A percentile compares a stretch with the other conserved stretches of the same genome.
phyloP scores from a whole-genome alignment of 768 basidiomycete genomes.

The Boletus sensibilis region DNA sequence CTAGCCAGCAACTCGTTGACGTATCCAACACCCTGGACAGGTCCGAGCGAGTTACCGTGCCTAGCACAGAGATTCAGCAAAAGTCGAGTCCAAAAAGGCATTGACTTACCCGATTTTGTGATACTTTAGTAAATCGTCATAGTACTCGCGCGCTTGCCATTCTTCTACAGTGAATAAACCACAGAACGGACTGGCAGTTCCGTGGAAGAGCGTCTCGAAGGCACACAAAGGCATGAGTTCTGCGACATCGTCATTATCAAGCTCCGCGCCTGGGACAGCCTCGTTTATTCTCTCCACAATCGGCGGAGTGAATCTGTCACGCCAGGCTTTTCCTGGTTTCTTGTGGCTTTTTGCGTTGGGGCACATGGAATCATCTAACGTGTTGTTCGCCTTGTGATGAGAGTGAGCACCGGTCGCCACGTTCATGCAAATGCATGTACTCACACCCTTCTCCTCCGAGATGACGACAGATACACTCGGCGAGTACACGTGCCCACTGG shows the following conservation, averaged over 20 bases:
- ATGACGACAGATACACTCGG: constrained; percentile 58
- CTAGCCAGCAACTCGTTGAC: constrained; percentile 87
- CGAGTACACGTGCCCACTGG: constrained; percentile 44
- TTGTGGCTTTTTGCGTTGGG: constrained; percentile 50
- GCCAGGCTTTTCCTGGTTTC: constrained; percentile 52
- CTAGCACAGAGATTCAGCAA: constrained; percentile 34
- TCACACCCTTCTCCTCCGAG: constrained; percentile 43
- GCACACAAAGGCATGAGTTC: constrained; percentile 73
- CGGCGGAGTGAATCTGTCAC: constrained; percentile 49
- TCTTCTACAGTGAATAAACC: constrained; percentile 62
- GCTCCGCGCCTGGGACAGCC: constrained; percentile 59
- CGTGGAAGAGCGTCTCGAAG: constrained; percentile 68
- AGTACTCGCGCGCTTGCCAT: constrained; percentile 67
- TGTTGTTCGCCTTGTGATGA: constrained; percentile 52
- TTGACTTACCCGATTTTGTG: constrained; percentile 66
- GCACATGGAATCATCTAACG: constrained; percentile 66
- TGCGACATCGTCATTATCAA: constrained; percentile 53
- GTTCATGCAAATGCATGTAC: constrained; percentile 14
- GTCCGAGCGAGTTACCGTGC: constrained; percentile 67
- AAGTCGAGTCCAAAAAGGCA: background rate
- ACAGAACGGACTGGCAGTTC: constrained; percentile 64
- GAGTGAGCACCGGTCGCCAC: background rate
- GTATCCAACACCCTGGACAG: constrained; percentile 82
- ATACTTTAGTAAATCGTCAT: constrained; percentile 72
- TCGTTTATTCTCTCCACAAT: constrained; percentile 60